These are phyloP conservation scores for Firmiana major DNA, from an alignment of 345 rosid species.

Conservation along the genomic window DNA sequence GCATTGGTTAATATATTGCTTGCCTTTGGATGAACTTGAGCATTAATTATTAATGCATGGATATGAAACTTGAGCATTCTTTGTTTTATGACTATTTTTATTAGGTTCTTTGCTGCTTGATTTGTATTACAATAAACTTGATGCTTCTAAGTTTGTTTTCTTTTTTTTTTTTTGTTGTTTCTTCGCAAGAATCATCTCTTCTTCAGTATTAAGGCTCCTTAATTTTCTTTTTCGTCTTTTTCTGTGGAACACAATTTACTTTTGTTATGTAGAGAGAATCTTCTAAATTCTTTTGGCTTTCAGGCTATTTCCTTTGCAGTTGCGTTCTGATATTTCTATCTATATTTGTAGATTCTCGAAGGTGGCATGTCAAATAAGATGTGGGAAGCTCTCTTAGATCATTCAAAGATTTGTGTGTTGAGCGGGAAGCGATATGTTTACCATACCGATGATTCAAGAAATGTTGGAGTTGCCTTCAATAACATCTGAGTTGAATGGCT, in stretches of 20 bases:
- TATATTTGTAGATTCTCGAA: no score
- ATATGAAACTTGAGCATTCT: neutral
- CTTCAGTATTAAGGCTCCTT: no score
- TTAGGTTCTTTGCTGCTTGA: constrained; percentile 1
- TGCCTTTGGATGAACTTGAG: neutral
- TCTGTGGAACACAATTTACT: neutral
- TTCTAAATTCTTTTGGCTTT: constrained; percentile 12
- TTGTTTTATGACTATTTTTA: neutral
- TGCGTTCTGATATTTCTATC: no score
- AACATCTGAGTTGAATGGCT: no score
- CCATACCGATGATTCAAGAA: no score
- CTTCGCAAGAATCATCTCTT: neutral
- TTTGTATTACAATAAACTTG: neutral
- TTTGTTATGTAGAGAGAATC: neutral
- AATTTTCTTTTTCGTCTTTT: neutral
- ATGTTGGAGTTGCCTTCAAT: no score
- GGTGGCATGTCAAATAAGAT: no score
- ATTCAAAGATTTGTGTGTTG: no score
- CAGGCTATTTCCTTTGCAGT: constrained; percentile 91
- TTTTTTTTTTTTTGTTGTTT: neutral
- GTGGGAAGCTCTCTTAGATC: no score
- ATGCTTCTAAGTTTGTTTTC: neutral
- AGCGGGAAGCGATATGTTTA: no score
- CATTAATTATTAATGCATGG: neutral
- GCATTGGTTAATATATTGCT: neutral